Evolutionary conservation across 768 basidiomycete species (phyloP), one percentile per base, ranked within the genome.

Genomic region (Mycena leptocephala): DNA sequence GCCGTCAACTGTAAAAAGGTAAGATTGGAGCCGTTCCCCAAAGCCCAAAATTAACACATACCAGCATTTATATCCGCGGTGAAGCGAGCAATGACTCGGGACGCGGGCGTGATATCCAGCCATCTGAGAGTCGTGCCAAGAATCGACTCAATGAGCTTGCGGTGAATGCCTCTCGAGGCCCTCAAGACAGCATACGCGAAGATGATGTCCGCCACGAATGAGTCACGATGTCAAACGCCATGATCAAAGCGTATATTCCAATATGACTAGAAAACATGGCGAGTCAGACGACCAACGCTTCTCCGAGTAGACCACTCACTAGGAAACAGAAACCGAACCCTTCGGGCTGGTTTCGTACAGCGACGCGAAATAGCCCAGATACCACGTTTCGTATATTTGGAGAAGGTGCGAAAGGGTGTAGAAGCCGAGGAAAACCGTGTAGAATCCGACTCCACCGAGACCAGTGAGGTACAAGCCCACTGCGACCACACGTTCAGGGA

Each of bases 61-160:
- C 79, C 72, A 7, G 75, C 78, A 7, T 86, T 83, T 20, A 90
- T 89, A 76, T 91, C 90, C 30, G 88, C 86, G 0, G 90, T 90
- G 75, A 88, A 88, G 39, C 90, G 85, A 20, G 89, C 84, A 32
- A 90, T 87, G 70, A 91, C 86, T 9, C 90, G 64, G 9, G 81
- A 81, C 0, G 77, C 71, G 4, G 80, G 76, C 2, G 80, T 80
- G 13, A 73, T 75, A 55, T 75, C 73, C 11, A 83, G 80, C 71
- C 69, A 88, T 81, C 88, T 82, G 20, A 91, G 76, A 5, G 90
- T 90, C 2, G 90, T 88, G 0, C 88, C 86, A 11, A 90, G 80
- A 1, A 90, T 76, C 22, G 55, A 77, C 64, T 64, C 67, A 26
- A 66, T 72, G 32, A 65, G 72, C 35, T 53, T 59, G 2, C 55